Base-by-base conservation (phyloP, 257 asterid species). In the Rhazya stricta region DNA sequence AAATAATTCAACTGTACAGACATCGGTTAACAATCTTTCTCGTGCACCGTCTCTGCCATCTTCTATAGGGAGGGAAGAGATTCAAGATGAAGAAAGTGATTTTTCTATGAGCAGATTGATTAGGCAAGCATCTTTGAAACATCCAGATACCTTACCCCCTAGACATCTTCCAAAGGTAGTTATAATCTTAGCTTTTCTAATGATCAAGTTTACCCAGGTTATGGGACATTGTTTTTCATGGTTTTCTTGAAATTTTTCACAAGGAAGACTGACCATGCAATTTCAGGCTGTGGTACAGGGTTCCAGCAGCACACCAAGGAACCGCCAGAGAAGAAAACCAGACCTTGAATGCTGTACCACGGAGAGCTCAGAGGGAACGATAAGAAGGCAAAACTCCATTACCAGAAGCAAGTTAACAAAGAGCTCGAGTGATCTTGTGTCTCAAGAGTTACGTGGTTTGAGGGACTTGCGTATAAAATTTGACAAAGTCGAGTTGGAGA, bases 111-210 rank as follows among this genome's bases (percentile, higher is more conserved):
- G 87, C 27, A 87, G 66, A 57, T 81, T 87, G 82, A 87, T 87
- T 30, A 84, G 88, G 54, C 89, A 85, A 79, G 96, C 96, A 62
- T 90, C 96, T 45, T 66, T 89, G 63, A 86, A 78, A 56, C 71
- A 73, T 19, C 72, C 89, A 1, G 79, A 79, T 19, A 72, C 57
- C 8, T 46, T 79, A 30, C 89, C 89, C 57, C 88, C 88, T 0
- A 75, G 83, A 73, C 72, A 56, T 70, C 18, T 65, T 74, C 79
- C 84, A 9, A 84, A 85, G 89, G 91, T 88, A 79, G 3, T 42
- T 11, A 9, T 19, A 7, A 51, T 4, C 1, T 3, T 15, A 11
- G 0, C 2, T 12, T 41, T 43, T 34, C 5, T 29, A 21, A 9
- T 61, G 9, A 42, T 30, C 16, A 62, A n/a, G 45, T 48, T 45